A percentile compares a stretch with the other conserved stretches of the same genome.
phyloP scores from a whole-genome alignment of 2,329 filamentous ascomycete species.

The Fusarium tricinctum region DNA sequence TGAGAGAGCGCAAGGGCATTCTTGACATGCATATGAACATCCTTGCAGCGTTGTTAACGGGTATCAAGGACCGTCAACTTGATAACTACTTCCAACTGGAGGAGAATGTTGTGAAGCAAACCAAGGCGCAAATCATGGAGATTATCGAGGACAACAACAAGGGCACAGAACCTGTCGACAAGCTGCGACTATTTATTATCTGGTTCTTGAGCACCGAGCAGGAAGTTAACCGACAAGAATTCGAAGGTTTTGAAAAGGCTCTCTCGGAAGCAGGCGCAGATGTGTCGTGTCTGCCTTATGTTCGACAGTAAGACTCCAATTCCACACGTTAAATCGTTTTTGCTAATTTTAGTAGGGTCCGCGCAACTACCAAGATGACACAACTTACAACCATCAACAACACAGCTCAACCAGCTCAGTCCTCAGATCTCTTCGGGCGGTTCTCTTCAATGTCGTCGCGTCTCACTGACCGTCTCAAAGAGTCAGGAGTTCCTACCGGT shows the following conservation, averaged over 20 bases:
- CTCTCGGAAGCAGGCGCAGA: conserved; percentile 82
- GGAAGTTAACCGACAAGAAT: conserved; percentile 84
- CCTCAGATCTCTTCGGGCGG: conserved; percentile 88
- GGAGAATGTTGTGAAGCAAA: conserved; percentile 91
- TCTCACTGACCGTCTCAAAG: conserved; percentile 93
- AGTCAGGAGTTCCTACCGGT: conserved; percentile 80
- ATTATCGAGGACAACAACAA: conserved; percentile 85
- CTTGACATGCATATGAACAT: conserved; percentile 99
- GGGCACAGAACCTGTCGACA: conserved; percentile 87
- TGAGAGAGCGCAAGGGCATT: conserved; percentile 91
- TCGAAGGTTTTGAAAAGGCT: conserved; percentile 88
- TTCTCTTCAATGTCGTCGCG: conserved; percentile 93
- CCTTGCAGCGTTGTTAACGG: conserved; percentile 78
- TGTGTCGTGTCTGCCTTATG: conserved; percentile 83
- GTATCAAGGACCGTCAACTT: conserved; percentile 94
- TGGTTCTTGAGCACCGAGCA: conserved; percentile 97
- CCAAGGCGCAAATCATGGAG: conserved; percentile 89
- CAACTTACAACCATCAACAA: conserved; percentile 94
- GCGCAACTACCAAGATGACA: conserved; percentile 96
- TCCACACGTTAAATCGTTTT: not conserved
- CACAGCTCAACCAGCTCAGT: conserved; percentile 70
- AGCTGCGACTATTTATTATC: conserved; percentile 94
- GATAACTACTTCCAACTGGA: conserved; percentile 98
- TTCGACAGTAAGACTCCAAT: conserved; percentile 76
- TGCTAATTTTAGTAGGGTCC: conserved; percentile 70